Conservation (phyloP, 2,329 filamentous ascomycete genomes). For the Chaetomium strumarium region DNA sequence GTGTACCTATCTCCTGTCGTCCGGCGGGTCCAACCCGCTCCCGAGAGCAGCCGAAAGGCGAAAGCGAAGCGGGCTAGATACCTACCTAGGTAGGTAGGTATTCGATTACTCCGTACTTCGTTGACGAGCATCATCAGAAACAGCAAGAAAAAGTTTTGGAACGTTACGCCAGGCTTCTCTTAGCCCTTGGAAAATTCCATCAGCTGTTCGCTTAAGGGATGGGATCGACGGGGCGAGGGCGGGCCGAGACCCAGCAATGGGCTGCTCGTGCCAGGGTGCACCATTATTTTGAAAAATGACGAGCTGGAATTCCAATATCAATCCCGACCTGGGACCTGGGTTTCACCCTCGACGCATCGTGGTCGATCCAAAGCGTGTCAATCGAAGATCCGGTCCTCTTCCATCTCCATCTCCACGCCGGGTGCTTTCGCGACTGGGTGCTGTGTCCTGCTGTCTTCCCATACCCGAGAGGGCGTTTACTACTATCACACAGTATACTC, state of each 20-base stretch:
- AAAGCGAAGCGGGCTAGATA: no score
- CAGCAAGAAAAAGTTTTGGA: no score
- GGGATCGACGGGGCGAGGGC: background rate
- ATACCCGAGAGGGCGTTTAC: no score
- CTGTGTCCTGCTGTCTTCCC: no score
- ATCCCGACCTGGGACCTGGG: conserved; percentile 8
- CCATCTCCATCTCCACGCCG: background rate
- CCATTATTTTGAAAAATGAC: conserved; percentile 6
- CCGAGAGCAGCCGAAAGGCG: no score
- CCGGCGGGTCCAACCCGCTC: background rate
- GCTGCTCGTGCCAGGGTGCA: background rate
- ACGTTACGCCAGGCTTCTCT: no score
- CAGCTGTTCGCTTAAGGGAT: background rate
- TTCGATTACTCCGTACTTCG: no score
- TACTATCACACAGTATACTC: no score
- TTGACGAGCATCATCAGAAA: no score
- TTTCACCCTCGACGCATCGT: background rate
- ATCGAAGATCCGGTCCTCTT: background rate
- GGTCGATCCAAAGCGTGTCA: background rate
- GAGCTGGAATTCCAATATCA: conserved; percentile 16
- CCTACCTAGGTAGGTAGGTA: no score
- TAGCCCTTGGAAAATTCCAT: background rate
- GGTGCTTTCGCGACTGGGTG: no score
- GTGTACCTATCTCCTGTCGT: background rate
- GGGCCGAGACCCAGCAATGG: conserved; percentile 1